Base-by-base conservation (phyloP, 2,329 filamentous ascomycete genomes). In the Chrysoporthe puriensis region DNA sequence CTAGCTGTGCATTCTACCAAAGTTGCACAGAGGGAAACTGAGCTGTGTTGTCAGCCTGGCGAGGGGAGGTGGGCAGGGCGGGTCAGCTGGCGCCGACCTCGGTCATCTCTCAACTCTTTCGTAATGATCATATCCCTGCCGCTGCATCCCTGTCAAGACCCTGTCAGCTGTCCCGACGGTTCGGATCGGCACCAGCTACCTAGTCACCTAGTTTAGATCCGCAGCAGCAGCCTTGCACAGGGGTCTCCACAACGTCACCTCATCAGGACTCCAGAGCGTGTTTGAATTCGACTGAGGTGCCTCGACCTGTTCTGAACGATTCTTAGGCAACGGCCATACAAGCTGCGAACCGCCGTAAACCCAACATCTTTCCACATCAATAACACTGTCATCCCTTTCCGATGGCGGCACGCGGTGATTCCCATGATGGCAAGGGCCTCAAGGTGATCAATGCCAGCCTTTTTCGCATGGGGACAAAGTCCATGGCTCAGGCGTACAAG, bases 71-170 rank as follows among this genome's bases (percentile, higher is more conserved):
- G 50, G 50, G 21, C 16, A 32, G 21, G 26, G 50, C 50, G 50
- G 50, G 50, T 54, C 50, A 54, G 50, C 50, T 26, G 50, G 50
- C 50, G 50, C 50, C 50, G 26, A 54, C 50, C 50, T 54, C 50
- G 50, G 50, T 32, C 11, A 2, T 50, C n/a, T 11, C 21, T n/a
- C 50, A 34, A 14, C 50, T 54, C 50, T 16, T 26, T 7, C 2
- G 46, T 9, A 21, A 3, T 21, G 21, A 13, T 21, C 5, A 4
- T n/a, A 52, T 52, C 50, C 50, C 50, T 52, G 50, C 5, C 50
- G 50, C 50, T 32, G 1, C 13, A 21, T 26, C 50, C 50, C 50
- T 54, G 50, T 32, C 21, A 54, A 21, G 26, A 32, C 50, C 50
- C 26, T 26, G 32, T 21, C 50, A 54, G 16, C 48, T 21, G n/a